A percentile compares a stretch with the other conserved stretches of the same genome.
Conservation (phyloP, 768 basidiomycete species). For the Epithele typhae region DNA sequence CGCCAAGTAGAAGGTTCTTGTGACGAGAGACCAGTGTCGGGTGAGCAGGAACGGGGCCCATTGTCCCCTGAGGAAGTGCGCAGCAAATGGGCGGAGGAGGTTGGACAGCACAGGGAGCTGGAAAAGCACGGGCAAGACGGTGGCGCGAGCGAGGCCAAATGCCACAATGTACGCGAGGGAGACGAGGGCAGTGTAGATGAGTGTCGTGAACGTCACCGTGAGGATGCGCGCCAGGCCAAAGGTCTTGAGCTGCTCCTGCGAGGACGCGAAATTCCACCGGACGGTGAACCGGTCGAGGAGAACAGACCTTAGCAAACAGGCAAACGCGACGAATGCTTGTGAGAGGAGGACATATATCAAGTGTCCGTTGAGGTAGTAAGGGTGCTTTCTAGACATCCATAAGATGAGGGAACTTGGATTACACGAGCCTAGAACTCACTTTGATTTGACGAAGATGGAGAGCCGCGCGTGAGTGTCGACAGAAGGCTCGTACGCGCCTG, state of each 20-base stretch:
- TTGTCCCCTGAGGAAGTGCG: constrained; percentile 56
- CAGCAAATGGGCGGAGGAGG: constrained; percentile 55
- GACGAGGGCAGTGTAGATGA: constrained; percentile 24
- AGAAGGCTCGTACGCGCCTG: constrained; percentile 29
- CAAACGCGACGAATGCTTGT: constrained; percentile 43
- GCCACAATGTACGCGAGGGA: constrained; percentile 40
- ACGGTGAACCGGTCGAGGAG: constrained; percentile 55
- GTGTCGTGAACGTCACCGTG: constrained; percentile 9
- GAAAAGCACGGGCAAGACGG: constrained; percentile 49
- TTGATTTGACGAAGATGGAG: constrained; percentile 62
- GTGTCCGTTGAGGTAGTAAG: constrained; percentile 67
- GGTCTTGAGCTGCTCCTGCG: constrained; percentile 6
- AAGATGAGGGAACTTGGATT: not conserved
- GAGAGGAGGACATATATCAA: constrained; percentile 55
- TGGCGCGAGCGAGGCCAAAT: constrained; percentile 44
- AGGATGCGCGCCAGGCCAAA: constrained; percentile 17
- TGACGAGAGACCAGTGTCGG: constrained; percentile 39
- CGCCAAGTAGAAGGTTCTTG: constrained; percentile 46
- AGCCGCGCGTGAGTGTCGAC: constrained; percentile 38
- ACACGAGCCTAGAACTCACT: constrained; percentile 33
- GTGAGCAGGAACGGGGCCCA: constrained; percentile 52
- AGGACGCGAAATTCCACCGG: constrained; percentile 20
- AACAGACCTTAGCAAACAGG: constrained; percentile 53
- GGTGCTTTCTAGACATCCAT: constrained; percentile 53
- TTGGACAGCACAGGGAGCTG: constrained; percentile 47